Base-by-base conservation (phyloP, 805 yeast genomes). In the Nematodospora valgi region DNA sequence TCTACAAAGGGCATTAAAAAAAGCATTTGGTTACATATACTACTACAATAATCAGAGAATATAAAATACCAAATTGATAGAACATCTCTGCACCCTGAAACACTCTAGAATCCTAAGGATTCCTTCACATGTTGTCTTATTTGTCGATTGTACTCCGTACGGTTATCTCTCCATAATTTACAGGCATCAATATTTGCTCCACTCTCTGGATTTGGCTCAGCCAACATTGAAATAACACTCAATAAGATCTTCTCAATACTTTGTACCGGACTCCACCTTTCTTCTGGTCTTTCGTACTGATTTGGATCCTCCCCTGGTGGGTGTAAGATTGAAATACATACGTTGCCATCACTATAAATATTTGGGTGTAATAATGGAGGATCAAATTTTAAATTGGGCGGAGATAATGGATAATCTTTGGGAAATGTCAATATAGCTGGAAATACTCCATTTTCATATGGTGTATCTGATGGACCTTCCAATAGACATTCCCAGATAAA, bases 241-340 rank as follows among this genome's bases (percentile, higher is more conserved):
- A 93, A 63, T 42, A 93, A 67, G 41, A 93, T 93, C 72, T 93
- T 93, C 62, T 93, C 98, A n/a, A 93, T 89, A 54, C 95, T 85
- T 58, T 93, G 98, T 20, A 93, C 89, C 0, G 98, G 98, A 5
- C 95, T 85, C 98, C 98, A 93, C 46, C 98, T 70, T 62, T 93
- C 98, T 48, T 89, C 94, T 0, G 98, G 95, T 20, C 86, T 63
- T 59, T 93, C 98, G 62, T 93, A 93, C 72, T 83, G 88, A 57
- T 88, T 78, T 14, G 98, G 98, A 59, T 93, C 98, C 49, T 89
- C 95, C 8, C 98, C 98, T 1, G 98, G 96, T 1, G 96, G 80
- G 56, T 93, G 98, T 45, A 93, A 68, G 32, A 93, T 93, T 11
- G 96, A 86, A 33, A 93, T 93, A 59, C 98, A 93, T 3, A 93